These are phyloP conservation scores for Termitomyces sp. DNA, from an alignment of 768 basidiomycete genomes.

Conservation along the genomic window DNA sequence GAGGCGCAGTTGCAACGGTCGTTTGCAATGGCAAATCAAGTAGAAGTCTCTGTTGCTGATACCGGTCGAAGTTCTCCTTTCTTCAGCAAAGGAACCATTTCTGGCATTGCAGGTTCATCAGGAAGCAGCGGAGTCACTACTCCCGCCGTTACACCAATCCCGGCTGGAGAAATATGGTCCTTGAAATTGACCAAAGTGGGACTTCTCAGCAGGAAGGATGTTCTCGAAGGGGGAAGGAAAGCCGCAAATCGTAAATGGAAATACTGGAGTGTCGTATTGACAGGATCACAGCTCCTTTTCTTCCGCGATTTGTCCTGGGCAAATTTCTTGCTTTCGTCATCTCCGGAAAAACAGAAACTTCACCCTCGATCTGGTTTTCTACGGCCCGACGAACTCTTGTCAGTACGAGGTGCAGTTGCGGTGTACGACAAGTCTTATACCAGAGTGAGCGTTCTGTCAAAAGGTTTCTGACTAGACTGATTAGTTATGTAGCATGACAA, in stretches of 20 bases:
- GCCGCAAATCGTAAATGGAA: slow-evolving; percentile 83
- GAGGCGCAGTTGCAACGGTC: slow-evolving; percentile 60
- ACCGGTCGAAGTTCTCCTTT: slow-evolving; percentile 31
- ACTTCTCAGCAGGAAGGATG: slow-evolving; percentile 74
- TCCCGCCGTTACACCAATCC: slow-evolving; percentile 18
- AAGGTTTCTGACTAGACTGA: slow-evolving; percentile 7
- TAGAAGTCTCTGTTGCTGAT: slow-evolving; percentile 51
- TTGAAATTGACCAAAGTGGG: slow-evolving; percentile 82
- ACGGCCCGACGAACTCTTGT: slow-evolving; percentile 83
- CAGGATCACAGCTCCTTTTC: slow-evolving; percentile 87
- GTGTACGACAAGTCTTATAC: slow-evolving; percentile 74
- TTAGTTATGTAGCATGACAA: slow-evolving; percentile 48
- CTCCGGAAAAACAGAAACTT: slow-evolving; percentile 28
- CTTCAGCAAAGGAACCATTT: slow-evolving; percentile 36
- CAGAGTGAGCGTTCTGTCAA: slow-evolving; percentile 49
- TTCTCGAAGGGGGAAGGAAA: slow-evolving; percentile 73
- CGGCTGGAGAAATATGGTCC: slow-evolving; percentile 32
- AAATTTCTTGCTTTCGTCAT: slow-evolving; percentile 38
- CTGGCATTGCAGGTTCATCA: slow-evolving; percentile 24
- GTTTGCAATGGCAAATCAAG: slow-evolving; percentile 56
- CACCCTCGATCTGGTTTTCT: slow-evolving; percentile 42
- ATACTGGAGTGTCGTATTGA: slow-evolving; percentile 79
- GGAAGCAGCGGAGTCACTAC: slow-evolving; percentile 19
- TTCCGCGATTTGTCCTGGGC: slow-evolving; percentile 74
- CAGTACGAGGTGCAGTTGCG: slow-evolving; percentile 75